A percentile compares a stretch with the other conserved stretches of the same genome.
Conservation (phyloP, 306 rosid genomes). For the Cicer judaicum region DNA sequence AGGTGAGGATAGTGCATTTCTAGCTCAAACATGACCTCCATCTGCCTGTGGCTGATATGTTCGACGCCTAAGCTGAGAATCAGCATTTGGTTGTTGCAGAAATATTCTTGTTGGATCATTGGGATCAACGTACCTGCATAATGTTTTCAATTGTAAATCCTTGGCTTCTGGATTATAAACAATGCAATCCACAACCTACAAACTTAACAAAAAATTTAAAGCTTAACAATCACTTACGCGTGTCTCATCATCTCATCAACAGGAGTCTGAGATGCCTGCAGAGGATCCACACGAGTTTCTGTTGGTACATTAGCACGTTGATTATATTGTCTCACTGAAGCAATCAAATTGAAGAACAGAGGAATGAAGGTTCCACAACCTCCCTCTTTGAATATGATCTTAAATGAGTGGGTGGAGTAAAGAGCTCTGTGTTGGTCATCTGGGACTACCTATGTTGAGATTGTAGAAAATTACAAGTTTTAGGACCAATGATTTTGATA, state of each 20-base stretch:
- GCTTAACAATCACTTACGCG: constrained; percentile 67
- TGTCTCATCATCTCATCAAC: constrained; percentile 98
- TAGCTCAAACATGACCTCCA: constrained; percentile 50
- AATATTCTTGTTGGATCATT: constrained; percentile 94
- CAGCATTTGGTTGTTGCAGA: constrained; percentile 90
- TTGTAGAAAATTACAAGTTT: constrained; percentile 2
- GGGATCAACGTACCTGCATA: constrained; percentile 95
- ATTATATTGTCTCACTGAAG: constrained; percentile 82
- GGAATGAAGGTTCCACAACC: constrained; percentile 97
- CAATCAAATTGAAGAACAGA: constrained; percentile 88
- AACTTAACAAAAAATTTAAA: constrained; percentile 1
- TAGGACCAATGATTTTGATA: constrained; percentile 4
- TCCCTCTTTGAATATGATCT: constrained; percentile 95
- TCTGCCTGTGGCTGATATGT: constrained; percentile 73
- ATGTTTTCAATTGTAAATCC: constrained; percentile 31
- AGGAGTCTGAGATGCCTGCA: constrained; percentile 94
- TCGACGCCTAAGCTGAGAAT: constrained; percentile 92
- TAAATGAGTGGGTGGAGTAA: constrained; percentile 81
- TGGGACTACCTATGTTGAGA: constrained; percentile 75
- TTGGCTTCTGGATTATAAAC: background rate
- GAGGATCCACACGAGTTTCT: constrained; percentile 70
- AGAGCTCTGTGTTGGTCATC: constrained; percentile 79
- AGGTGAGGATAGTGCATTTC: background rate
- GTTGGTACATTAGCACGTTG: constrained; percentile 51
- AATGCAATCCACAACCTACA: background rate